These are phyloP conservation scores for Ascobolus immersus DNA, from an alignment of 495 filamentous ascomycete species.

Conservation along the genomic window DNA sequence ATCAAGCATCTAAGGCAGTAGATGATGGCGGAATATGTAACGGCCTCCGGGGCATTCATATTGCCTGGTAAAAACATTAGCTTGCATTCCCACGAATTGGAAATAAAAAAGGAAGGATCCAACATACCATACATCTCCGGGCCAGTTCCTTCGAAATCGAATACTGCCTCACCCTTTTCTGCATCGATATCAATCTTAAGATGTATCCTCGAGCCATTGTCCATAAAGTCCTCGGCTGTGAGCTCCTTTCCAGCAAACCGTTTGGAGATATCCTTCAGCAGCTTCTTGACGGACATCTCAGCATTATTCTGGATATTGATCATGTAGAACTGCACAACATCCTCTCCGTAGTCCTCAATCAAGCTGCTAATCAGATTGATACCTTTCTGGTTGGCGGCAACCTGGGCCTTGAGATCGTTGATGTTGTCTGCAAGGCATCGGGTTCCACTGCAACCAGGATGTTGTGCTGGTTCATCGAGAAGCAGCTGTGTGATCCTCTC, in stretches of 20 bases:
- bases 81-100: too few species aligned
- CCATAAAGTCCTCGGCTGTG: constrained; percentile 63
- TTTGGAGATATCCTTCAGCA: constrained; percentile 56
- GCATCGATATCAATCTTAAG: constrained; percentile 65
- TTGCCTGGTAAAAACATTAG: constrained; percentile 25
- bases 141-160: constrained; percentile 78
- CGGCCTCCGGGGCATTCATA: constrained; percentile 82
- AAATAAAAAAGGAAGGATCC: neutral
- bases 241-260: constrained; percentile 56
- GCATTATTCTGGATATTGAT: constrained; percentile 77
- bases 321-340: constrained; percentile 93
- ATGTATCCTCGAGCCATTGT: constrained; percentile 70
- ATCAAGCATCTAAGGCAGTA: constrained; percentile 88
- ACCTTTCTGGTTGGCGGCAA: constrained; percentile 87
- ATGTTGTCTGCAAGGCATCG: constrained; percentile 80
- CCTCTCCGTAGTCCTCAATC: constrained; percentile 72
- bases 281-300: constrained; percentile 54
- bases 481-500: constrained; percentile 61
- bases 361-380: constrained; percentile 68
- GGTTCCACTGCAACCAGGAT: constrained; percentile 71
- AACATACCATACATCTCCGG: constrained; percentile 58
- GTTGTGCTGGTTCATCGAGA: constrained; percentile 56
- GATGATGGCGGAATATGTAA: constrained; percentile 88
- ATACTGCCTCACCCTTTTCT: constrained; percentile 60
- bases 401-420: constrained; percentile 86